These are phyloP conservation scores for Coelastrella sp. DNA, from an alignment of 139 green algal species.

Conservation along the genomic window DNA sequence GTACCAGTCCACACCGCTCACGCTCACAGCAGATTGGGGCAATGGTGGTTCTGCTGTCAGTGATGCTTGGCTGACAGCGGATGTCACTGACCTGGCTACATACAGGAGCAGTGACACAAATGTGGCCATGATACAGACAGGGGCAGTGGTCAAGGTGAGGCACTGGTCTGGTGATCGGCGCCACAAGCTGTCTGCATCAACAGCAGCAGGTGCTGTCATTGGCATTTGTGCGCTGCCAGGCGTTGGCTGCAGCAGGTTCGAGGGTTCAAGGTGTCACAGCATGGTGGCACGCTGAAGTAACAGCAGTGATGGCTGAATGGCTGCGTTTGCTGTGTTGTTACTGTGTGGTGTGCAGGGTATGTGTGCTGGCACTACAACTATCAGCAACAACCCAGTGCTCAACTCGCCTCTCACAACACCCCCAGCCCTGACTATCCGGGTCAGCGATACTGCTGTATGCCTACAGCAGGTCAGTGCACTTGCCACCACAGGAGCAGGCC, in stretches of 20 bases:
- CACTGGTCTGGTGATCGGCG: not conserved
- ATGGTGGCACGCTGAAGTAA: too few relatives aligned
- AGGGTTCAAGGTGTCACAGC: too few relatives aligned
- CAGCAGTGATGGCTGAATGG: too few relatives aligned
- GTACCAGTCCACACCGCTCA: constrained; percentile 46
- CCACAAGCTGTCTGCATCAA: not conserved
- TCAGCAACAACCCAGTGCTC: not conserved
- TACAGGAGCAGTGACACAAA: constrained; percentile 43
- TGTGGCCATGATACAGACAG: constrained; percentile 35
- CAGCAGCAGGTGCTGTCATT: too few relatives aligned
- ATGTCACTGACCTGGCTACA: constrained; percentile 47
- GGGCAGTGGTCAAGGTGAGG: constrained; percentile 19
- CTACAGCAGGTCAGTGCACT: constrained; percentile 44
- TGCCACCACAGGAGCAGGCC: constrained; percentile 31
- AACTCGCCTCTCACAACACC: not conserved
- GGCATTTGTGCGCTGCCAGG: not conserved
- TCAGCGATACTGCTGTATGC: constrained; percentile 53
- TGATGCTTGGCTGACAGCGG: constrained; percentile 35
- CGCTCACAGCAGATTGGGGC: constrained; percentile 43
- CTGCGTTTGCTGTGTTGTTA: not conserved
- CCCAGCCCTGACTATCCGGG: not conserved
- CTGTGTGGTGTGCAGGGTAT: not conserved
- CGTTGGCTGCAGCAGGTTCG: too few relatives aligned
- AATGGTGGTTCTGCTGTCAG: constrained; percentile 39
- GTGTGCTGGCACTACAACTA: not conserved